Evolutionary conservation across 106 monocot species (phyloP).

Genomic region (Xerophyta viscosa): DNA sequence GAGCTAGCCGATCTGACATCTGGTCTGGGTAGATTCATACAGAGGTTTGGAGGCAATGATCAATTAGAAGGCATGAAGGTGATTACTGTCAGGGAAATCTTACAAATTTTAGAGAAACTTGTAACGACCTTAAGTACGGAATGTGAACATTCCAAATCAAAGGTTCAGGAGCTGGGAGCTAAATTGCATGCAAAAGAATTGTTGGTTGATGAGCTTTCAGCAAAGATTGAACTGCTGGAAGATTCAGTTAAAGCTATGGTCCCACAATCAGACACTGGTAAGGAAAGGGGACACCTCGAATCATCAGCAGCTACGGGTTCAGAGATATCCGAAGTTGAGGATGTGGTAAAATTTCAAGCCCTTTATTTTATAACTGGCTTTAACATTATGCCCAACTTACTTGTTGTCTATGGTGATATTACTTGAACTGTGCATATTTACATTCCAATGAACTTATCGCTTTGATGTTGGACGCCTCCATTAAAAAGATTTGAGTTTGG

Average conservation of each 20-base stretch:
- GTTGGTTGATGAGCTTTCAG: conserved; percentile 43
- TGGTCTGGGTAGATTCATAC: conserved; percentile 52
- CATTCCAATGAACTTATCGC: no score
- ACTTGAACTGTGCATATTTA: no score
- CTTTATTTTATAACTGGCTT: no score
- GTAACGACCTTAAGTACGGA: conserved; percentile 26
- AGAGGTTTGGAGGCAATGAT: conserved; percentile 45
- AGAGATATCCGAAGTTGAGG: conserved; percentile 90
- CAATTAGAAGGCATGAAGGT: conserved; percentile 40
- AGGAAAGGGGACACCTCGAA: conserved; percentile 61
- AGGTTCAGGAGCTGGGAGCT: conserved; percentile 52
- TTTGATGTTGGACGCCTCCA: no score
- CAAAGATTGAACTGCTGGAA: conserved; percentile 59
- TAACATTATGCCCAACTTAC: no score
- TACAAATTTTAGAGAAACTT: conserved; percentile 52
- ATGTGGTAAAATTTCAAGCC: no score
- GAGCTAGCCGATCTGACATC: conserved; percentile 40
- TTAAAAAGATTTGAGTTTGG: no score
- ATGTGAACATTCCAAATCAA: conserved; percentile 53
- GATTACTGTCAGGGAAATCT: conserved; percentile 24
- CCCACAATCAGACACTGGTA: conserved; percentile 32
- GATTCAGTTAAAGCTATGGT: conserved; percentile 35
- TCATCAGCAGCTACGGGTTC: conserved; percentile 39
- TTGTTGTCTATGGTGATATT: no score
- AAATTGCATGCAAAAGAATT: conserved; percentile 58